Conservation (phyloP, 2,329 filamentous ascomycete genomes). For the Zymoseptoria ardabiliae region DNA sequence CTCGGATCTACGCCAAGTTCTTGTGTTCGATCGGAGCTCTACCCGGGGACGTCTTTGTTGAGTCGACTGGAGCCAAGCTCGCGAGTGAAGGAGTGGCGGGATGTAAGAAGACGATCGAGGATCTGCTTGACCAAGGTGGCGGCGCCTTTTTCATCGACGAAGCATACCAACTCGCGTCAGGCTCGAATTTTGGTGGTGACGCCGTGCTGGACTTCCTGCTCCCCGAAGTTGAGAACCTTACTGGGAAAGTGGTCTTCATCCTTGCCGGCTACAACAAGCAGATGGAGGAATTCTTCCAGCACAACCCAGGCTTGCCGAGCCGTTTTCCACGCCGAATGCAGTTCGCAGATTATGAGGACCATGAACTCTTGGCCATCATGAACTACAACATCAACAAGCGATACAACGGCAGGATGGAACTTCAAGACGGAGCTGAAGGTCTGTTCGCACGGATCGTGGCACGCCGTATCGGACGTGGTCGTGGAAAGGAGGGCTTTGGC, state of each 20-base stretch:
- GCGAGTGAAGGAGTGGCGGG: conserved; percentile 54
- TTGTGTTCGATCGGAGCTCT: conserved; percentile 56
- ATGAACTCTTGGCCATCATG: conserved; percentile 58
- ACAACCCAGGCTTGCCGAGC: conserved; percentile 64
- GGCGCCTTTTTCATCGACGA: conserved; percentile 73
- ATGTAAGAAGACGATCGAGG: conserved; percentile 50
- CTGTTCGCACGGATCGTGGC: conserved; percentile 58
- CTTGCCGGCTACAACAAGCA: conserved; percentile 66
- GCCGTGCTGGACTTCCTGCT: conserved; percentile 65
- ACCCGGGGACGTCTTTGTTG: conserved; percentile 53
- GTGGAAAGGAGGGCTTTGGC: conserved; percentile 61
- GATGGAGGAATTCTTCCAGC: conserved; percentile 70
- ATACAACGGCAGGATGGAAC: conserved; percentile 49
- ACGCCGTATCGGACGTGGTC: conserved; percentile 53
- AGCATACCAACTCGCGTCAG: conserved; percentile 63
- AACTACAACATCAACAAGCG: conserved; percentile 46
- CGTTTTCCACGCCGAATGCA: conserved; percentile 59
- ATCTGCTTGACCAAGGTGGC: conserved; percentile 52
- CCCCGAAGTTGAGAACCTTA: conserved; percentile 63
- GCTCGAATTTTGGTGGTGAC: conserved; percentile 49
- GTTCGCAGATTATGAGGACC: conserved; percentile 63
- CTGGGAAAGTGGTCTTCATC: conserved; percentile 63
- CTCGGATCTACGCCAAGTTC: conserved; percentile 61
- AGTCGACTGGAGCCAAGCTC: conserved; percentile 61
- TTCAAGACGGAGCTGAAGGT: conserved; percentile 52